phyloP scores from a whole-genome alignment of 768 basidiomycete genomes.

The Amanita brunnescens region DNA sequence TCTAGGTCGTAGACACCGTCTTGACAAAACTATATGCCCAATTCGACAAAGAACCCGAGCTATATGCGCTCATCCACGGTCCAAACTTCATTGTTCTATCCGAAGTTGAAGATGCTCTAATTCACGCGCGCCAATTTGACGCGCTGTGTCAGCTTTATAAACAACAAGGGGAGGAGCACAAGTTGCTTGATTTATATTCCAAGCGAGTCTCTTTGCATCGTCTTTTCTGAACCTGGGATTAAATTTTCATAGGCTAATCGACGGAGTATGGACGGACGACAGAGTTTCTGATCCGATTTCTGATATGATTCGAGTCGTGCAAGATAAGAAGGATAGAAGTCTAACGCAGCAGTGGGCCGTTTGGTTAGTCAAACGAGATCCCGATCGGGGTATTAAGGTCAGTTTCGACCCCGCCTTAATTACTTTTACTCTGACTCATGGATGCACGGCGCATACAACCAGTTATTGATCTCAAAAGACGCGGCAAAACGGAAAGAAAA shows the following conservation, averaged over 20 bases:
- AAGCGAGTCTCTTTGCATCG: constrained; percentile 18
- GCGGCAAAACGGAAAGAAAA: constrained; percentile 47
- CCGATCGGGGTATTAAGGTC: constrained; percentile 67
- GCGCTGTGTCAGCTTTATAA: constrained; percentile 56
- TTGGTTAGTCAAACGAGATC: constrained; percentile 68
- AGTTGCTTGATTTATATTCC: constrained; percentile 59
- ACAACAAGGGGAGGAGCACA: constrained; percentile 45
- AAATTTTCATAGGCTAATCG: constrained; percentile 34
- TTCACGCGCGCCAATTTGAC: constrained; percentile 43
- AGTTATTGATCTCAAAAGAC: constrained; percentile 26
- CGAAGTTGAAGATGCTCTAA: constrained; percentile 56
- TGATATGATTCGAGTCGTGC: constrained; percentile 50
- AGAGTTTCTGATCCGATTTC: constrained; percentile 55
- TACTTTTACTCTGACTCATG: constrained; percentile 1
- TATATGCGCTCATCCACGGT: constrained; percentile 47
- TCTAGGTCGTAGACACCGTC: constrained; percentile 72
- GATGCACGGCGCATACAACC: constrained; percentile 41
- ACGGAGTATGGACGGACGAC: constrained; percentile 55
- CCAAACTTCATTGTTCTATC: constrained; percentile 45
- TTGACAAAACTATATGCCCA: constrained; percentile 67
- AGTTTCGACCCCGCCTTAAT: constrained; percentile 7
- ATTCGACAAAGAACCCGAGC: constrained; percentile 50
- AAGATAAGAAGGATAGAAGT: constrained; percentile 46
- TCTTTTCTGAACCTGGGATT: background rate
- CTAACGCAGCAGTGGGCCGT: constrained; percentile 69